phyloP scores from a whole-genome alignment of 164 flowering plant genomes.

The Piper betle region DNA sequence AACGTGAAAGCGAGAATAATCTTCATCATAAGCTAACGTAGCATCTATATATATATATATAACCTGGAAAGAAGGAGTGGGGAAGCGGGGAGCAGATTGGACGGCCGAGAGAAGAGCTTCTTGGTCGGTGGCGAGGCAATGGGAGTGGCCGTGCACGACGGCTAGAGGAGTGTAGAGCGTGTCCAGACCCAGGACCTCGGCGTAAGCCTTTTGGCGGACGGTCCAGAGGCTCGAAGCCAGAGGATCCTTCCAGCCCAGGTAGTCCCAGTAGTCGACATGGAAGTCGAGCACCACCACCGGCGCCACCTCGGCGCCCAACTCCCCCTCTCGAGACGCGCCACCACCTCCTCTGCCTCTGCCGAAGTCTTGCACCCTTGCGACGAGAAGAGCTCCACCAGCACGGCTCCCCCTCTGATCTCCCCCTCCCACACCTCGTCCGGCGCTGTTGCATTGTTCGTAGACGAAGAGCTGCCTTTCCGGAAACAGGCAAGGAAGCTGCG shows the following conservation, averaged over 20 bases:
- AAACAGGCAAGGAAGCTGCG: constrained; percentile 56
- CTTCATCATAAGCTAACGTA: too few species aligned
- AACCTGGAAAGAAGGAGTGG: constrained; percentile 59
- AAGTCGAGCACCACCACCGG: constrained; percentile 49
- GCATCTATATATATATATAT: neutral
- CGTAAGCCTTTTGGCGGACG: constrained; percentile 76
- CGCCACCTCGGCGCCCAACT: constrained; percentile 33
- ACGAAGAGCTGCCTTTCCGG: constrained; percentile 12
- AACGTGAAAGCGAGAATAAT: too few species aligned
- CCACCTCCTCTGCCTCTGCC: constrained; percentile 65
- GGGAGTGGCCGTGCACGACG: constrained; percentile 62
- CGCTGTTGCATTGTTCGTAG: constrained; percentile 13
- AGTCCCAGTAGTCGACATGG: constrained; percentile 96
- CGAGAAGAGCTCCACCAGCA: constrained; percentile 78
- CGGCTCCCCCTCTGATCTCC: constrained; percentile 31
- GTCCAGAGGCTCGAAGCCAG: constrained; percentile 73
- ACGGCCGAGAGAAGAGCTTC: constrained; percentile 28
- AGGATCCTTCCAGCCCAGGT: constrained; percentile 88
- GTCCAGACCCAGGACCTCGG: constrained; percentile 59
- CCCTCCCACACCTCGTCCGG: constrained; percentile 34
- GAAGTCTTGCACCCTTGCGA: constrained; percentile 89
- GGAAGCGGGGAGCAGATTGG: constrained; percentile 30
- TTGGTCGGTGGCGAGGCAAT: constrained; percentile 54
- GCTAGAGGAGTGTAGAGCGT: constrained; percentile 80
- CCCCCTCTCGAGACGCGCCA: constrained; percentile 71